Evolutionary conservation across 2,329 filamentous ascomycete genomes (phyloP).

Genomic region (Davidsoniella virescens): DNA sequence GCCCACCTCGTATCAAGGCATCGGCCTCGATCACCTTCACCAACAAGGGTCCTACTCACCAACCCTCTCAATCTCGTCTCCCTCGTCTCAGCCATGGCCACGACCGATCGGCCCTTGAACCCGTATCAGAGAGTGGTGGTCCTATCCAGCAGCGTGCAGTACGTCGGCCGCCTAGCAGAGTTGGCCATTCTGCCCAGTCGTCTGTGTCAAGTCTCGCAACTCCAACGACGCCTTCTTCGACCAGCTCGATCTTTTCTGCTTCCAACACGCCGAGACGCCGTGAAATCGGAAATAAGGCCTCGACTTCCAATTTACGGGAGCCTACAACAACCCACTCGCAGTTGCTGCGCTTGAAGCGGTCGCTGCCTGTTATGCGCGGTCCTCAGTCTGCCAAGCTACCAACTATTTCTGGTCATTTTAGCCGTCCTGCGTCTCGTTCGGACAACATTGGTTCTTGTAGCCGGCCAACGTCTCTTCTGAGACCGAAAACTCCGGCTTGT

Average conservation of each 20-base stretch:
- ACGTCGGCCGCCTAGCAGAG: constrained; percentile 48
- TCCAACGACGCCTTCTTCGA: constrained; percentile 37
- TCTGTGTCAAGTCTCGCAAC: constrained; percentile 49
- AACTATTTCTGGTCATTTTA: constrained; percentile 33
- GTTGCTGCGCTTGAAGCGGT: constrained; percentile 48
- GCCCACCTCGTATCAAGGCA: constrained; percentile 54
- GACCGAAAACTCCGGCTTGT: constrained; percentile 59
- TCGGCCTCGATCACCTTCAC: constrained; percentile 84
- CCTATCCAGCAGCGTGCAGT: constrained; percentile 40
- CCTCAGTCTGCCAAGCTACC: constrained; percentile 33
- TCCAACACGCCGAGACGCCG: constrained; percentile 39
- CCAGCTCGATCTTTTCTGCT: constrained; percentile 29
- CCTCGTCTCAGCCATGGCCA: constrained; percentile 50
- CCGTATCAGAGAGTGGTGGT: constrained; percentile 78
- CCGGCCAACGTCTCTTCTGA: constrained; percentile 22
- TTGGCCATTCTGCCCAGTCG: constrained; percentile 53
- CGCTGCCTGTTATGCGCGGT: constrained; percentile 40
- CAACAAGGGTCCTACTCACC: constrained; percentile 44
- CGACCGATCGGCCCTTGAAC: constrained; percentile 65
- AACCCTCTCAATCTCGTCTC: constrained; percentile 43
- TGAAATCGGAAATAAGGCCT: constrained; percentile 39
- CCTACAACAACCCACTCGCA: constrained; percentile 51
- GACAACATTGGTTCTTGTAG: constrained; percentile 3
- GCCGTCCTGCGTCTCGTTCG: constrained; percentile 29
- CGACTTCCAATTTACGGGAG: constrained; percentile 34